Base-by-base conservation (phyloP, 441 rosid species). In the Croton setiger region DNA sequence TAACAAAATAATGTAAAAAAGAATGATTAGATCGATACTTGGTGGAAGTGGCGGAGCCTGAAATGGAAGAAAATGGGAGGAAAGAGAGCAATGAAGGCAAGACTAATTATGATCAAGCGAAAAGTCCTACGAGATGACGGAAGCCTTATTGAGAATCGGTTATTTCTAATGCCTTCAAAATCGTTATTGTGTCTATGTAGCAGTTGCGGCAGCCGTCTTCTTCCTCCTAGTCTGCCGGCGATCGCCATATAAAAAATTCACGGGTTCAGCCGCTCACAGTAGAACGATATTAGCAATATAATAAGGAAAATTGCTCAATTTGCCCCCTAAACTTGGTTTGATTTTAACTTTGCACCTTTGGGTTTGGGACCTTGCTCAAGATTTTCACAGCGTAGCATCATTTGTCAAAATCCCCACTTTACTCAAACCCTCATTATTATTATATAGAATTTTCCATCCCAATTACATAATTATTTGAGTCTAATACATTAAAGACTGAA, bases 21-120 rank as follows among this genome's bases (percentile, higher is more conserved):
- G 21, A 53, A 39, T 14, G 39, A 7, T n/a, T 23, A 33, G 11
- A 60, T 58, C 64, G 64, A 73, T 73, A 87, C 96, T 78, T 86
- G 91, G 45, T 88, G 90, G 74, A 88, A 75, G 68, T 82, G 83
- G 51, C 92, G 88, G 75, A 95, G 97, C 54, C 87, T 81, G 79
- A 92, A 74, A 76, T 95, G 98, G 86, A 95, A 92, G 83, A 82
- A 84, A 72, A 92, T 59, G 14, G 96, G 99, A 67, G 99, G 99
- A 60, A 86, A 69, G 60, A 89, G 69, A 35, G 99, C 95, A 66
- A 89, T 44, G 77, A 87, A 81, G 23, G 79, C 87, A 11, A 95
- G 89, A 41, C 66, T 45, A 8, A 85, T 67, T 39, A 94, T 85
- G 66, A 94, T 71, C 56, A 78, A 52, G 52, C 90, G 86, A 68